Conservation (phyloP, 176 grass and related monocot species). For the Musa beccarii region DNA sequence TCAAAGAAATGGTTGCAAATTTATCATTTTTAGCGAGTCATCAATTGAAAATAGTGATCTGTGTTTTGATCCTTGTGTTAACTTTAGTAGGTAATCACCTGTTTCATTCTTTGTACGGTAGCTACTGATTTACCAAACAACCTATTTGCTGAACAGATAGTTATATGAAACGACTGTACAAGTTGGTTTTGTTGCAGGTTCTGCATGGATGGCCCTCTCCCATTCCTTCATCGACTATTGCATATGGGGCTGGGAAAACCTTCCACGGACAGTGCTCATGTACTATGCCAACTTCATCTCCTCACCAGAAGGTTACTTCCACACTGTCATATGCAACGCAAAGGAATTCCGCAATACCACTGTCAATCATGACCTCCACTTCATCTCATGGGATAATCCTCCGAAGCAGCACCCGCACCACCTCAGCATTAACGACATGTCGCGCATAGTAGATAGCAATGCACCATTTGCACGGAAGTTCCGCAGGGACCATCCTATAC, state of each 20-base stretch:
- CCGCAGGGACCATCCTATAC: slow-evolving; percentile 1
- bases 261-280: slow-evolving; percentile 13
- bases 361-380: slow-evolving; percentile 17
- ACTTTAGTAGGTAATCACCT: no score
- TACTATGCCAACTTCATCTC: slow-evolving; percentile 20
- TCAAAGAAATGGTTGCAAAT: no score
- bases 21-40: no score
- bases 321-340: slow-evolving; percentile 14
- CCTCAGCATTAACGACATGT: slow-evolving; percentile 2
- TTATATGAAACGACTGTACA: no score
- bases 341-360: slow-evolving; percentile 14
- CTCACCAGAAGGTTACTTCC: slow-evolving; percentile 17
- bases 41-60: no score
- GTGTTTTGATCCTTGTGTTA: no score
- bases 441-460: slow-evolving; percentile 8
- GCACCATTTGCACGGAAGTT: slow-evolving; percentile 15
- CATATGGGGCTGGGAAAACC: slow-evolving; percentile 19
- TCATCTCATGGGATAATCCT: slow-evolving; percentile 14
- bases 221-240: slow-evolving; percentile 14
- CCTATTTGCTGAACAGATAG: background rate
- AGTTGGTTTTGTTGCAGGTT: slow-evolving; percentile 3
- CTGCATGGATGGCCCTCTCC: slow-evolving; percentile 21
- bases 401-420: slow-evolving; percentile 16
- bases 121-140: background rate
- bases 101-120: background rate